Evolutionary conservation across 345 rosid species (phyloP).

Genomic region (Rhizophora apiculata): DNA sequence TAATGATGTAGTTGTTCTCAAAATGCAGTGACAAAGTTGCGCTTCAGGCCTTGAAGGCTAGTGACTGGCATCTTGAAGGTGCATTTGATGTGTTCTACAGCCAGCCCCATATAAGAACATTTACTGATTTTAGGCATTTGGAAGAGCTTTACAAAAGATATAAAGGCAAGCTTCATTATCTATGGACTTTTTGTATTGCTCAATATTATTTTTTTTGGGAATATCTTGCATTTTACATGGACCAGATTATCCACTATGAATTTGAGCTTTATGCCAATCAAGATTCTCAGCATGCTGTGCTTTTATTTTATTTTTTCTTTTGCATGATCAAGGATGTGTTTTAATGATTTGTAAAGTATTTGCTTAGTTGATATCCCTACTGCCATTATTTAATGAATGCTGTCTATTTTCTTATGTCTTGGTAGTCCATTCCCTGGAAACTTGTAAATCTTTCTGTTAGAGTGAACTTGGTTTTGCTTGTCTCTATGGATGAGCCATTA

Average conservation of each 20-base stretch:
- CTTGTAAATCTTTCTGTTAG: no score
- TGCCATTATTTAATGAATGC: neutral
- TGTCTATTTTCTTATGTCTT: neutral
- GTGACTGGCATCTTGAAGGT: conserved; percentile 95
- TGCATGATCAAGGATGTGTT: neutral
- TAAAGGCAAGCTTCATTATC: conserved; percentile 54
- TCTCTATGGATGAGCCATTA: neutral
- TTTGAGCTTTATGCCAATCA: neutral
- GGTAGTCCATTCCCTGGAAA: neutral
- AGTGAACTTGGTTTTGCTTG: neutral
- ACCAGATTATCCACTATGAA: neutral
- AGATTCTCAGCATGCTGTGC: neutral
- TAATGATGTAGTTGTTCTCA: no score
- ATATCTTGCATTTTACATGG: neutral
- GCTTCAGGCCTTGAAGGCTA: conserved; percentile 77
- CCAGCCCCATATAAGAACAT: conserved; percentile 72
- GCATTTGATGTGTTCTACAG: conserved; percentile 90
- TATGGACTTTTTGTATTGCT: neutral
- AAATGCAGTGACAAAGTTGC: conserved; percentile 80
- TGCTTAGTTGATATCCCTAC: neutral
- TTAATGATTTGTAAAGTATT: neutral
- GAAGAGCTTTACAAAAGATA: conserved; percentile 94
- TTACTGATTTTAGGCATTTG: conserved; percentile 69
- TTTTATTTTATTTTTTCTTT: neutral
- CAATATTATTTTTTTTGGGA: no score